phyloP scores from a whole-genome alignment of 441 rosid genomes.

The Corymbia calophylla region DNA sequence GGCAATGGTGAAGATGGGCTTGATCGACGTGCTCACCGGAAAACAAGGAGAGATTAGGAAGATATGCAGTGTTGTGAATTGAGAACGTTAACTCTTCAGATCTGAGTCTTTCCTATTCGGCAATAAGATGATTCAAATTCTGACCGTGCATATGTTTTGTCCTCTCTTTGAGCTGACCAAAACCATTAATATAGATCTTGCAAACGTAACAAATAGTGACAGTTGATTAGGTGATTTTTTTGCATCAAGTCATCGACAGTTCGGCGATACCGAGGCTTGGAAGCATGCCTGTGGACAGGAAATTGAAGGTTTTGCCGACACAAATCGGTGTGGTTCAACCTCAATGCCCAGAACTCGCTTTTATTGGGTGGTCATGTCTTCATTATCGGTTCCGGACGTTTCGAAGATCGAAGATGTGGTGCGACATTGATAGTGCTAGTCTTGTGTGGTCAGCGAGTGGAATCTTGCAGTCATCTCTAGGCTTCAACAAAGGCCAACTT shows the following conservation, averaged over 20 bases:
- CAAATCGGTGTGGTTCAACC: neutral
- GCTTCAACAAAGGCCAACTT: no score
- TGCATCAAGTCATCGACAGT: neutral
- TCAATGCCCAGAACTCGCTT: neutral
- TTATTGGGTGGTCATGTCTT: neutral
- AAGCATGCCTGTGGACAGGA: neutral
- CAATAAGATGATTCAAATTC: neutral
- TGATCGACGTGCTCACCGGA: slow-evolving; percentile 21
- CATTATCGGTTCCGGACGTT: neutral
- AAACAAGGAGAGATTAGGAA: slow-evolving; percentile 26
- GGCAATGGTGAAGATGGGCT: slow-evolving; percentile 34
- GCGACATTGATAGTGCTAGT: neutral
- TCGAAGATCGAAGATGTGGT: neutral
- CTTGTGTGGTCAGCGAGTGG: neutral
- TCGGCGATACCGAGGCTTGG: no score
- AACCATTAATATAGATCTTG: neutral
- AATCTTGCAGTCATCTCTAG: neutral
- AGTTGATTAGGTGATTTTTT: neutral
- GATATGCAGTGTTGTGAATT: slow-evolving; percentile 22
- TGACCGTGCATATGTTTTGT: neutral
- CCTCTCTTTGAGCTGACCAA: neutral
- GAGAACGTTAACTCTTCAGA: neutral
- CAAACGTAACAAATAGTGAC: neutral
- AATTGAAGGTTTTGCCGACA: neutral
- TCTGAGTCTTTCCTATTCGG: neutral